phyloP scores from a whole-genome alignment of 768 basidiomycete species.

The Coprinopsis strossmayeri region DNA sequence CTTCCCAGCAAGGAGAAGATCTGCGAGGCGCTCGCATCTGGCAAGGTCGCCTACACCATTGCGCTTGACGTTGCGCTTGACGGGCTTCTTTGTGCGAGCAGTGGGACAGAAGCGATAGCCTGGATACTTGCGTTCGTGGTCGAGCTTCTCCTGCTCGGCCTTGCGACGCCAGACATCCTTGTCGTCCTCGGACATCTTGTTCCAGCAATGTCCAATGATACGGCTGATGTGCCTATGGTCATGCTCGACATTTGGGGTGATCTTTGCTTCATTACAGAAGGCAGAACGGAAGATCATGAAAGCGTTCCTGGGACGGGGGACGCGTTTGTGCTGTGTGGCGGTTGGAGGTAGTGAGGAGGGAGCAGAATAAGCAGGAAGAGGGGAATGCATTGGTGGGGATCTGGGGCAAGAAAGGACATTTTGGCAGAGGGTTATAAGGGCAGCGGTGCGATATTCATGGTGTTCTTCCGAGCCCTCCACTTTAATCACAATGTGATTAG shows the following conservation, averaged over 20 bases:
- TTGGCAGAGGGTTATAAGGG: too few relatives aligned
- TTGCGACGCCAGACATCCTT: slow-evolving; percentile 44
- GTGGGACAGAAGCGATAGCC: slow-evolving; percentile 49
- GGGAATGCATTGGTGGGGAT: too few relatives aligned
- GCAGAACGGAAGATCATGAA: slow-evolving; percentile 71
- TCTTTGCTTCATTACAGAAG: slow-evolving; percentile 47
- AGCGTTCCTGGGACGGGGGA: slow-evolving; percentile 77
- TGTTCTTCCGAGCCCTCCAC: not conserved
- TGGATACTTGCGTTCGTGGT: slow-evolving; percentile 43
- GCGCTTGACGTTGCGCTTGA: slow-evolving; percentile 46
- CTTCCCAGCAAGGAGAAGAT: slow-evolving; percentile 44
- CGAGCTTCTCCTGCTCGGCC: slow-evolving; percentile 45
- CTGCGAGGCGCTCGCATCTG: slow-evolving; percentile 45
- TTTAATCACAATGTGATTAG: too few relatives aligned
- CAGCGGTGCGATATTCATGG: too few relatives aligned
- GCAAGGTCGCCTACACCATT: slow-evolving; percentile 40
- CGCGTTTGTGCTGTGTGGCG: slow-evolving; percentile 24
- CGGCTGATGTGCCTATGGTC: slow-evolving; percentile 56
- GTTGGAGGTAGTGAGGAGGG: too few relatives aligned
- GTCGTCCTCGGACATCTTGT: slow-evolving; percentile 40
- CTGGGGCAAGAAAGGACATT: too few relatives aligned
- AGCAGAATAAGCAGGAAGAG: too few relatives aligned
- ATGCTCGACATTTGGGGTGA: slow-evolving; percentile 41
- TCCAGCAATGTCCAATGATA: slow-evolving; percentile 51
- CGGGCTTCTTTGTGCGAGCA: slow-evolving; percentile 33